Evolutionary conservation across 371 early-diverging fungal genomes (phyloP).

Genomic region (Mucor plumbeus): DNA sequence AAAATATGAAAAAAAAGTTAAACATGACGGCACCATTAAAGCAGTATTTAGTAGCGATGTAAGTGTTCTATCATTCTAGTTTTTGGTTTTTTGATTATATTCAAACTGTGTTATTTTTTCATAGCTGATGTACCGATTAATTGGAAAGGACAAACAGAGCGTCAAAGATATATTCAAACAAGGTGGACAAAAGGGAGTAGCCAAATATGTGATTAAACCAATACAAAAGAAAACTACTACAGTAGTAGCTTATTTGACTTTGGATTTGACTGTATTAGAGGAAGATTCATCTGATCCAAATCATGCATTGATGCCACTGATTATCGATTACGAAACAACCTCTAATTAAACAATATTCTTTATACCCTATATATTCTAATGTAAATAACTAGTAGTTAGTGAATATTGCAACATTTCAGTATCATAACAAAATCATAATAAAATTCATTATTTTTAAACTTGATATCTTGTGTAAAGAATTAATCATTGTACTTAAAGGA

Average conservation of each 20-base stretch:
- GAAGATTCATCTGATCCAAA: background rate
- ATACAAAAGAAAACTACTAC: background rate
- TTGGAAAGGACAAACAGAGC: background rate
- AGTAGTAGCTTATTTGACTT: background rate
- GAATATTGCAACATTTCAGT: too few species aligned
- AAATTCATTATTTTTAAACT: too few species aligned
- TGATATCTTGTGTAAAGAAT: too few species aligned
- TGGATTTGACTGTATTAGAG: background rate
- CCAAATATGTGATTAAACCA: background rate
- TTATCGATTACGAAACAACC: background rate
- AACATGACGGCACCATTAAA: constrained; percentile 1
- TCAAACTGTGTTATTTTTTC: background rate
- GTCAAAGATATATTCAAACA: background rate
- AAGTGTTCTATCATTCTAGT: background rate
- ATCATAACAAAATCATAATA: too few species aligned
- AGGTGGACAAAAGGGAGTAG: background rate
- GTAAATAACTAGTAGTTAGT: too few species aligned
- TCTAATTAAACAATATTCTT: background rate
- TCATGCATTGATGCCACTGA: background rate
- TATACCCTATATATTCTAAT: background rate
- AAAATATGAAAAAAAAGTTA: background rate
- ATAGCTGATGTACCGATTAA: background rate
- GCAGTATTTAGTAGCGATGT: constrained; percentile 17
- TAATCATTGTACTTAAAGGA: too few species aligned
- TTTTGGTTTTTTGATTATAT: too few species aligned